phyloP scores from a whole-genome alignment of 2,329 filamentous ascomycete species.

The Penicillium sp. region DNA sequence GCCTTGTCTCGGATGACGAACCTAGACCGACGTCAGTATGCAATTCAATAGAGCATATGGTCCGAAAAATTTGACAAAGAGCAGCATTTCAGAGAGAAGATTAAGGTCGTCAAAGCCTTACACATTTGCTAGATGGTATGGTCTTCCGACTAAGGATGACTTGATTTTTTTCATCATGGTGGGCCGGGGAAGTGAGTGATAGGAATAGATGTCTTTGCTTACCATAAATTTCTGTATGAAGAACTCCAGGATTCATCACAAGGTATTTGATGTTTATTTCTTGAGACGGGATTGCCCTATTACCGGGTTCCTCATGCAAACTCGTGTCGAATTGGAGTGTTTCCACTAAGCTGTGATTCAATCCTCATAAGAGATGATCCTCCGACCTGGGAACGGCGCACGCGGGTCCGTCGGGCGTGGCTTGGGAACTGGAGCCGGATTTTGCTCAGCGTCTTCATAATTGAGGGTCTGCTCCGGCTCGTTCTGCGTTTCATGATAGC shows the following conservation, averaged over 20 bases:
- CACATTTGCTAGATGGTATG: constrained; percentile 48
- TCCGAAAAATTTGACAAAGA: background rate
- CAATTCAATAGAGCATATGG: background rate
- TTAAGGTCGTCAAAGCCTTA: constrained; percentile 52
- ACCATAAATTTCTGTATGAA: background rate
- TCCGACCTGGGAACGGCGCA: constrained; percentile 36
- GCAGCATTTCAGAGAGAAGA: constrained; percentile 53
- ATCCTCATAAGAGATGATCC: constrained; percentile 47
- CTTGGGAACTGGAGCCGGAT: background rate
- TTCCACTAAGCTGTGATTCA: constrained; percentile 26
- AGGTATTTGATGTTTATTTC: background rate
- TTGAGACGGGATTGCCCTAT: background rate
- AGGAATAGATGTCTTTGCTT: background rate
- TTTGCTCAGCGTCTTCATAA: constrained; percentile 44
- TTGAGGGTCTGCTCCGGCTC: constrained; percentile 52
- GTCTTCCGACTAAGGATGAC: constrained; percentile 95
- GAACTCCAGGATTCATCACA: background rate
- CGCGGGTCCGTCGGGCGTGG: background rate
- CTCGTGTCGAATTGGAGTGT: background rate
- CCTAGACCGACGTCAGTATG: background rate
- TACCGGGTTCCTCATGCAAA: constrained; percentile 1
- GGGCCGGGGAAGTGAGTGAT: constrained; percentile 6
- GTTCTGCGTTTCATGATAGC: constrained; percentile 12
- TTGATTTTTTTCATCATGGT: constrained; percentile 84
- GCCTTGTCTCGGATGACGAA: background rate